Conservation (phyloP, 768 basidiomycete genomes). For the Russula ochroleuca region DNA sequence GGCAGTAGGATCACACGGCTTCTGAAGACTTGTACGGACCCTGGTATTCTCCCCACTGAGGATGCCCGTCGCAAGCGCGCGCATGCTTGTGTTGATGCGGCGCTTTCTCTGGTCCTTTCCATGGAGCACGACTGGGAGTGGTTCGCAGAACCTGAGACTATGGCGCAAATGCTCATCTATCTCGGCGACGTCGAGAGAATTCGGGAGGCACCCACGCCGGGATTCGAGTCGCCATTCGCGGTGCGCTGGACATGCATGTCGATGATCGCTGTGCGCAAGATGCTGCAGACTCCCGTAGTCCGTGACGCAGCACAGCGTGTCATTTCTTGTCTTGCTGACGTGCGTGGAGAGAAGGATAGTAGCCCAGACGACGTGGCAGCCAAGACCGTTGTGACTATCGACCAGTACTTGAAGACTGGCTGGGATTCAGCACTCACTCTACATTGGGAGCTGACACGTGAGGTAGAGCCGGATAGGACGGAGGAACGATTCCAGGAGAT, state of each 20-base stretch:
- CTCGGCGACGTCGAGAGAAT: constrained; percentile 15
- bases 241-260: constrained; percentile 25
- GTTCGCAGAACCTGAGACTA: constrained; percentile 17
- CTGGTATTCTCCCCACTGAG: constrained; percentile 11
- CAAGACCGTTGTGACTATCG: constrained; percentile 14
- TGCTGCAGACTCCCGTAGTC: constrained; percentile 5
- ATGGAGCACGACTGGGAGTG: constrained; percentile 22
- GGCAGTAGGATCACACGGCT: constrained; percentile 15
- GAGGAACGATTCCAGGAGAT: constrained; percentile 13
- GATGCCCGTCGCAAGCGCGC: constrained; percentile 16
- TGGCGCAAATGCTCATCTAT: constrained; percentile 15
- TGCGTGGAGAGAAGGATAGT: neutral
- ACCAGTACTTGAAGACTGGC: constrained; percentile 11
- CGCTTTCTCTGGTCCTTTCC: constrained; percentile 19
- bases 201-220: neutral
- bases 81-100: constrained; percentile 19
- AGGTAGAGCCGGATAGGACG: constrained; percentile 19
- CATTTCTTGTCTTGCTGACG: constrained; percentile 9
- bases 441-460: neutral
- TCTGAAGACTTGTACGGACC: constrained; percentile 20
- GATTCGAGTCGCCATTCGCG: constrained; percentile 9
- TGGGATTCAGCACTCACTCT: constrained; percentile 10
- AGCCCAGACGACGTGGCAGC: constrained; percentile 7
- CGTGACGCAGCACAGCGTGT: constrained; percentile 5
- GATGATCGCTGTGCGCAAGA: constrained; percentile 16